phyloP scores from a whole-genome alignment of 805 yeast genomes.

The Pichia gijzeniarum region DNA sequence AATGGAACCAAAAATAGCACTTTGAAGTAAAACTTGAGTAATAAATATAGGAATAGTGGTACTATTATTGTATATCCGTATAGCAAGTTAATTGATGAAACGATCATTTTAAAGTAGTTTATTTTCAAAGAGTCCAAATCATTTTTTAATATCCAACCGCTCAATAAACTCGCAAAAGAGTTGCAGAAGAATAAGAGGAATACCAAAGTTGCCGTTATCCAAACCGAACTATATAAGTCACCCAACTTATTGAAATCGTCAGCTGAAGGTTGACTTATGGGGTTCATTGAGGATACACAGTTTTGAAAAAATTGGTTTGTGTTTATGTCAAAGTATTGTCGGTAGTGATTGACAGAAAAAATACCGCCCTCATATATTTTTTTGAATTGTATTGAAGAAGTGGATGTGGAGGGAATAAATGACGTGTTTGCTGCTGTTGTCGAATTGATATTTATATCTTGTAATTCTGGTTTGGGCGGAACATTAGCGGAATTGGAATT shows the following conservation, averaged over 20 bases:
- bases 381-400: constrained; percentile 7
- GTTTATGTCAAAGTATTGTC: constrained; percentile 63
- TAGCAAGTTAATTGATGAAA: constrained; percentile 62
- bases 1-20: constrained; percentile 42
- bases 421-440: neutral
- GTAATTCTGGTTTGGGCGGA: neutral
- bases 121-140: constrained; percentile 30
- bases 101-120: constrained; percentile 55
- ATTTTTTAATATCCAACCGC: constrained; percentile 42
- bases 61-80: constrained; percentile 69
- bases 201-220: constrained; percentile 84
- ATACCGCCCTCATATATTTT: constrained; percentile 37
- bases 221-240: constrained; percentile 83
- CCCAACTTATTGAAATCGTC: constrained; percentile 38
- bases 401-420: neutral
- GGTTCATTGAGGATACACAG: constrained; percentile 51
- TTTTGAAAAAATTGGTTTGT: constrained; percentile 54
- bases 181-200: constrained; percentile 69
- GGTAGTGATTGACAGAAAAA: constrained; percentile 52
- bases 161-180: constrained; percentile 60
- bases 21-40: constrained; percentile 48
- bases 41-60: constrained; percentile 51
- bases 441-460: constrained; percentile 1
- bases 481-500: neutral
- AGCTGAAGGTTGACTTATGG: constrained; percentile 33